phyloP scores from a whole-genome alignment of 129 eudicot genomes.

The Centrapalus pauciflorus region DNA sequence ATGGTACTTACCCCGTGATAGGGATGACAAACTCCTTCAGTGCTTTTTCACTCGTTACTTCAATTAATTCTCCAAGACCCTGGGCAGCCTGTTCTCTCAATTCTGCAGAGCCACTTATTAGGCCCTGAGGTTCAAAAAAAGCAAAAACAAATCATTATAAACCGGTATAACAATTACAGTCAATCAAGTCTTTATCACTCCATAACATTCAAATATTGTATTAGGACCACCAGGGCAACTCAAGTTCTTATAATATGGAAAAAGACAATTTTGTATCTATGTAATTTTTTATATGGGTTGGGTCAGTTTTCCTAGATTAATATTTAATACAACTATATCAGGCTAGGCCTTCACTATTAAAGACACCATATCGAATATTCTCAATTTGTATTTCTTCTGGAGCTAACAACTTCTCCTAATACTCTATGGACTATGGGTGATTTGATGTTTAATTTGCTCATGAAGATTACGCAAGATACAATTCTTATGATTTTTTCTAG shows the following conservation, averaged over 20 bases:
- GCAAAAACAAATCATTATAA: neutral
- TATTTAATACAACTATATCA: no score
- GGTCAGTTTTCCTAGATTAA: no score
- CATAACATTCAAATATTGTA: neutral
- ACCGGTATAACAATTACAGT: neutral
- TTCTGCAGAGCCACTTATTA: constrained; percentile 95
- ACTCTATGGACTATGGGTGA: neutral
- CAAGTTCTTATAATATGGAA: no score
- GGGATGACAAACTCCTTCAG: constrained; percentile 88
- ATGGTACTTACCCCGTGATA: constrained; percentile 74
- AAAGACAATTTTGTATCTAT: no score
- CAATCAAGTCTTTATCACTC: neutral
- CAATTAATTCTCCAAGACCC: constrained; percentile 97
- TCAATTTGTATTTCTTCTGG: neutral
- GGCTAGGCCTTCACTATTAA: no score
- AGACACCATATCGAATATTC: no score
- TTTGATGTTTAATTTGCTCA: neutral
- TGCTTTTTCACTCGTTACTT: constrained; percentile 89
- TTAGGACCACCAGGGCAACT: no score
- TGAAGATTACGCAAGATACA: neutral
- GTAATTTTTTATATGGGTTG: no score
- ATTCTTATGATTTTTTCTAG: neutral
- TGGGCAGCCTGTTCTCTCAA: constrained; percentile 94
- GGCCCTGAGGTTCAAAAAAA: constrained; percentile 46
- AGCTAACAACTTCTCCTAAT: neutral